phyloP scores from a whole-genome alignment of 371 early-diverging fungal species.

The Sporodiniella umbellata region DNA sequence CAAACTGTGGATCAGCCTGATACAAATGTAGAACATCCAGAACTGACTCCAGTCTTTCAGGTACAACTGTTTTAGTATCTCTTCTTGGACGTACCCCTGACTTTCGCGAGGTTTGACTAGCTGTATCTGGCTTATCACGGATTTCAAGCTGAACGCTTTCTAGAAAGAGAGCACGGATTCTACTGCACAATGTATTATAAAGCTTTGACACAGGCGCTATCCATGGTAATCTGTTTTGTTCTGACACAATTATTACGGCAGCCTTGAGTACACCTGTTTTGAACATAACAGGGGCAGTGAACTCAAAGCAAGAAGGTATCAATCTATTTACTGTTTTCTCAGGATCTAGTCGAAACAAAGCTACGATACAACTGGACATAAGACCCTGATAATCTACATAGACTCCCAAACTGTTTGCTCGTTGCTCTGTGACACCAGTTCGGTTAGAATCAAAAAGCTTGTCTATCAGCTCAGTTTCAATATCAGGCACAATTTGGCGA shows the following conservation, averaged over 20 bases:
- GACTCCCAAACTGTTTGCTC: conserved; percentile 39
- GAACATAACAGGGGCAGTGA: conserved; percentile 53
- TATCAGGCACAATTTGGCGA: conserved; percentile 56
- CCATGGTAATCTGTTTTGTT: conserved; percentile 61
- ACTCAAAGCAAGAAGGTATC: conserved; percentile 56
- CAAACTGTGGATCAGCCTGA: conserved; percentile 60
- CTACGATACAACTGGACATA: conserved; percentile 65
- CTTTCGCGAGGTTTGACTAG: conserved; percentile 8
- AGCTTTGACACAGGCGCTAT: conserved; percentile 59
- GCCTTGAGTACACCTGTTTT: conserved; percentile 67
- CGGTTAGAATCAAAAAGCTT: conserved; percentile 52
- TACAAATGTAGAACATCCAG: conserved; percentile 66
- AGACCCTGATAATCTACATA: conserved; percentile 45
- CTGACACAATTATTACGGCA: conserved; percentile 62
- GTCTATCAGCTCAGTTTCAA: conserved; percentile 68
- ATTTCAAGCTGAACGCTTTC: conserved; percentile 38
- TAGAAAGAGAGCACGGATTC: conserved; percentile 60
- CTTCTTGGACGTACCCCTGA: conserved; percentile 23
- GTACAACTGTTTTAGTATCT: conserved; percentile 31
- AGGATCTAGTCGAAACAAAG: conserved; percentile 66
- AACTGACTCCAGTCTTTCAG: conserved; percentile 63
- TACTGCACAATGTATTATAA: conserved; percentile 56
- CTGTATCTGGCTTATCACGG: conserved; percentile 13
- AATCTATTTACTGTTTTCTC: conserved; percentile 53
- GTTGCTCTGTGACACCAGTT: conserved; percentile 33